A percentile compares a stretch with the other conserved stretches of the same genome.
These are phyloP conservation scores for Kwoniella heveanensis DNA, from an alignment of 768 basidiomycete genomes.

Conservation along the genomic window DNA sequence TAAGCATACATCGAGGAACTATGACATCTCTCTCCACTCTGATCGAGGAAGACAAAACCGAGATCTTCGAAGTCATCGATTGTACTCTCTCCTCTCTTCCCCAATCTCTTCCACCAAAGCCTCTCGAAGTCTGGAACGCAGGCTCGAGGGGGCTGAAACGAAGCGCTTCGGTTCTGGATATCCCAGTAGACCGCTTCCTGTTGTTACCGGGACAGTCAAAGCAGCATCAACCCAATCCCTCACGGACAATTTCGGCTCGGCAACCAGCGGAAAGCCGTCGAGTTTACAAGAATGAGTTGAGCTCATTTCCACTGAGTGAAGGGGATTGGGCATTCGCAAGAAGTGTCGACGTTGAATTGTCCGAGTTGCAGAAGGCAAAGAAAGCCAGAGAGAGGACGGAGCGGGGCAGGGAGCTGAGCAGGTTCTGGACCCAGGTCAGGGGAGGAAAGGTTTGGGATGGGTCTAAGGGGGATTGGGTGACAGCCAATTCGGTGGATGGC, in stretches of 20 bases:
- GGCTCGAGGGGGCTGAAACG: not conserved
- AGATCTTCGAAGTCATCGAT: constrained; percentile 7
- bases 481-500: not conserved
- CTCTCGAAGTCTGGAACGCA: no score
- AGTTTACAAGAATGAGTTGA: no score
- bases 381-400: not conserved
- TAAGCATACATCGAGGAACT: no score
- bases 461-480: not conserved
- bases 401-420: not conserved
- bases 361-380: not conserved
- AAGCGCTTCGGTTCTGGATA: not conserved
- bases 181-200: not conserved
- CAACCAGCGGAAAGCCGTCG: no score
- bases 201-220: not conserved
- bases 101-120: not conserved
- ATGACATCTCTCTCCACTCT: no score
- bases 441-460: not conserved
- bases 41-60: not conserved
- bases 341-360: not conserved
- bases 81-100: not conserved
- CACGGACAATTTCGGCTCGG: no score
- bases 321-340: not conserved
- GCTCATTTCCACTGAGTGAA: constrained; percentile 7
- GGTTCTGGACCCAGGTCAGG: not conserved
- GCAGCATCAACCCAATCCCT: not conserved